Evolutionary conservation across 306 rosid species (phyloP).

Genomic region (Arachis stenosperma): DNA sequence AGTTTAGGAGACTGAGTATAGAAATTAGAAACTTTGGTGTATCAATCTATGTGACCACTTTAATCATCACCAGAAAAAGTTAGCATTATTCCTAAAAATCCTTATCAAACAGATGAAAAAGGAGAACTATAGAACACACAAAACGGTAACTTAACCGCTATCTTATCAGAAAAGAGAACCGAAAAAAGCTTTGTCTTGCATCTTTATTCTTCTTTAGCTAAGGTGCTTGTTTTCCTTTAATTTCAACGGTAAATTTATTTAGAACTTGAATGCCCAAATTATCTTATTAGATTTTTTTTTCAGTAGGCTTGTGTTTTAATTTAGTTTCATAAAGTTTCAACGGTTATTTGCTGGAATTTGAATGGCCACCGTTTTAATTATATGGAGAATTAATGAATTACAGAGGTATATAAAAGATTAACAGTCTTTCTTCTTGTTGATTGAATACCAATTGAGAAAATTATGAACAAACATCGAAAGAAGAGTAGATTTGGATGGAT

Average conservation of each 20-base stretch:
- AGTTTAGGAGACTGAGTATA: background rate
- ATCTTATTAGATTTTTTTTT: background rate
- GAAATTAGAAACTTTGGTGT: background rate
- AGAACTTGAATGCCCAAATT: slow-evolving; percentile 21
- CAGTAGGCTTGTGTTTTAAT: too few species aligned
- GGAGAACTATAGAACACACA: background rate
- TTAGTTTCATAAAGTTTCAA: background rate
- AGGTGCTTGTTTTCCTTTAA: slow-evolving; percentile 6
- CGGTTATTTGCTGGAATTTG: slow-evolving; percentile 6
- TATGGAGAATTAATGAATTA: background rate
- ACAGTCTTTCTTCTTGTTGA: background rate
- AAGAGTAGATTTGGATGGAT: background rate
- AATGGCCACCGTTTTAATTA: background rate
- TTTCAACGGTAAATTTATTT: slow-evolving; percentile 39
- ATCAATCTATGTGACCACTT: background rate
- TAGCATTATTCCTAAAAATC: background rate
- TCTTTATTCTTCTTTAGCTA: slow-evolving; percentile 31
- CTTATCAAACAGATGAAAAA: background rate
- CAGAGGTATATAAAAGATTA: background rate
- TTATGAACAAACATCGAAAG: background rate
- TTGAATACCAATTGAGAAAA: background rate
- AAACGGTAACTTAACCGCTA: slow-evolving; percentile 22
- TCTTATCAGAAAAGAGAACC: background rate
- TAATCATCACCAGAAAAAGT: background rate
- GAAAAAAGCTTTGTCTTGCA: slow-evolving; percentile 17